These are phyloP conservation scores for Hygrophoropsis aurantiaca DNA, from an alignment of 768 basidiomycete species.

Conservation along the genomic window DNA sequence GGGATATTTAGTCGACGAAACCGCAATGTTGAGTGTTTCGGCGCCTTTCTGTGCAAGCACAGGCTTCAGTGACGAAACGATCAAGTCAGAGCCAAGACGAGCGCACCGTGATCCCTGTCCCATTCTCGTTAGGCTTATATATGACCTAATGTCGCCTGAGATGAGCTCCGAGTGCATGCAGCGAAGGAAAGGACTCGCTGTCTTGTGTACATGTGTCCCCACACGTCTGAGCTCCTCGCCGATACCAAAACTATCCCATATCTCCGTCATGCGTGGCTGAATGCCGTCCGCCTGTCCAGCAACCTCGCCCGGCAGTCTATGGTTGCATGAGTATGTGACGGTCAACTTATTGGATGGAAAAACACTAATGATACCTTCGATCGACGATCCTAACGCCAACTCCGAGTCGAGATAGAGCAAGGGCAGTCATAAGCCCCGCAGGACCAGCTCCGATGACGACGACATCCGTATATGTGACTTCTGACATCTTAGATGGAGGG, in stretches of 20 bases:
- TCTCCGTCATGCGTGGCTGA: constrained; percentile 18
- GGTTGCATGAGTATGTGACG: too few relatives aligned
- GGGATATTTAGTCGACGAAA: neutral
- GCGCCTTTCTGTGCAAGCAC: neutral
- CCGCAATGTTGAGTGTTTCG: neutral
- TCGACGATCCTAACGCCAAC: neutral
- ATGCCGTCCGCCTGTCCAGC: constrained; percentile 18
- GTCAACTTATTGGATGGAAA: constrained; percentile 16
- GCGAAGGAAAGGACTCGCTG: neutral
- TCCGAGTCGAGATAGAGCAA: neutral
- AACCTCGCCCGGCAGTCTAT: constrained; percentile 1
- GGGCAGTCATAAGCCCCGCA: constrained; percentile 47
- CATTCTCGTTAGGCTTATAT: neutral
- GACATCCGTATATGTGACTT: constrained; percentile 24
- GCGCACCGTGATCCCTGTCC: neutral
- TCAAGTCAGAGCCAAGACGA: neutral
- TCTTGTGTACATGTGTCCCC: constrained; percentile 3
- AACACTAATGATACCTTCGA: neutral
- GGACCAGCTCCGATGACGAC: constrained; percentile 43
- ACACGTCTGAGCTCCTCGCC: constrained; percentile 6
- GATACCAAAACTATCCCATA: constrained; percentile 16
- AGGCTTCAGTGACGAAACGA: neutral
- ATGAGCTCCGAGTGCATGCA: neutral
- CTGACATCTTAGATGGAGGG: too few relatives aligned
- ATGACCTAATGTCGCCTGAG: neutral